phyloP scores from a whole-genome alignment of 345 rosid genomes.

The Mallotus nudiflorus region DNA sequence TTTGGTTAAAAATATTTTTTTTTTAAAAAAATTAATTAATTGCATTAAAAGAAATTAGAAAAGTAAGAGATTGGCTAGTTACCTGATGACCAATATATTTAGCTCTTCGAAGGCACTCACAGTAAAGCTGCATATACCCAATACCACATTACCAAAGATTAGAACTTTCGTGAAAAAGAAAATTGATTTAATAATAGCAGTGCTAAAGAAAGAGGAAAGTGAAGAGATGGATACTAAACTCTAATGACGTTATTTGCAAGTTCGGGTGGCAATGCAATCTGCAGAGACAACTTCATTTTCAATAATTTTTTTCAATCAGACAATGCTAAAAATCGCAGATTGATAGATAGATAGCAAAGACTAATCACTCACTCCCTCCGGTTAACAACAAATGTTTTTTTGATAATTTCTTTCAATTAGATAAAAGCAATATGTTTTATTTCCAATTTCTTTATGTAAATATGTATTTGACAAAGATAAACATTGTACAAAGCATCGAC shows the following conservation, averaged over 20 bases:
- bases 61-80: not conserved
- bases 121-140: constrained; percentile 62
- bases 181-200: too few relatives aligned
- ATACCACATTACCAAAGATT: not conserved
- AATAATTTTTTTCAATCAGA: not conserved
- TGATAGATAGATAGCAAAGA: not conserved
- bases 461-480: too few relatives aligned
- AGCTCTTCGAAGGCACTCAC: constrained; percentile 96
- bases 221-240: constrained; percentile 43
- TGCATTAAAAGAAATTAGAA: not conserved
- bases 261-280: constrained; percentile 87
- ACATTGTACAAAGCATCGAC: too few relatives aligned
- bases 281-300: constrained; percentile 72
- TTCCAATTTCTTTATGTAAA: too few relatives aligned
- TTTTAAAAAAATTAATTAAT: too few relatives aligned
- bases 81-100: constrained; percentile 81
- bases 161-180: too few relatives aligned
- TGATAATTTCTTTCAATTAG: too few relatives aligned
- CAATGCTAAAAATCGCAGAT: constrained; percentile 5
- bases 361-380: too few relatives aligned
- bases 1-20: too few relatives aligned
- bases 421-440: too few relatives aligned
- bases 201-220: too few relatives aligned
- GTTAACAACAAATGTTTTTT: too few relatives aligned
- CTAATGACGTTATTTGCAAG: constrained; percentile 84